Percentiles rank a stretch among this genome's conserved stretches.
Evolutionary conservation across 2,329 filamentous ascomycete species (phyloP).

Genomic region (Calonectria pseudoreteaudii): DNA sequence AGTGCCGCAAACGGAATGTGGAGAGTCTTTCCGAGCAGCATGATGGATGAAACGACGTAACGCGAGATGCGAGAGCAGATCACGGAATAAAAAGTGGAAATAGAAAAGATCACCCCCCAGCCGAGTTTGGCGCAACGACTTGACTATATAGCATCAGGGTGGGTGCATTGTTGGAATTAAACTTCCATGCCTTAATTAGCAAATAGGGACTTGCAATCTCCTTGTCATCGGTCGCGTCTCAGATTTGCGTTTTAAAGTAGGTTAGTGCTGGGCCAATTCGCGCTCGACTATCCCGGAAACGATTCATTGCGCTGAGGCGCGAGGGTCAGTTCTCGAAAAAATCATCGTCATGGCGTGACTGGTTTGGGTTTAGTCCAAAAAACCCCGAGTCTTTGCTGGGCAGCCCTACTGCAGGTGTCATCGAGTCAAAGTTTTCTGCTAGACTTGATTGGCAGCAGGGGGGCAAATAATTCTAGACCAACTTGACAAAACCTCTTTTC

Average conservation of each 20-base stretch:
- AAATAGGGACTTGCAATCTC: not conserved
- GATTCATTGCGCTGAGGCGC: not conserved
- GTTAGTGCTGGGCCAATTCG: not conserved
- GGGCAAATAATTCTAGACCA: not conserved
- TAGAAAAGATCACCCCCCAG: not conserved
- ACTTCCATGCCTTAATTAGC: not conserved
- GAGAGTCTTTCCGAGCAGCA: not conserved
- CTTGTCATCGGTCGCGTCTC: not conserved
- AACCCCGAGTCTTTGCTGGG: not conserved
- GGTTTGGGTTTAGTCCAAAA: not conserved
- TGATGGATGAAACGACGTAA: not conserved
- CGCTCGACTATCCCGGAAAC: not conserved
- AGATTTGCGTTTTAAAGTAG: not conserved
- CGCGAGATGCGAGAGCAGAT: not conserved
- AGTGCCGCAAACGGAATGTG: not conserved
- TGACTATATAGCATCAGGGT: not conserved
- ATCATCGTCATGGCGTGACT: not conserved
- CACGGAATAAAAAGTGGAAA: too few species aligned
- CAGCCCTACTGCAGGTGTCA: not conserved
- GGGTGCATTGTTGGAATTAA: not conserved
- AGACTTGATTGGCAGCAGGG: not conserved
- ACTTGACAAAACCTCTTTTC: not conserved
- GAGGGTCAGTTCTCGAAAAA: not conserved
- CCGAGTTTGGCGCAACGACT: not conserved
- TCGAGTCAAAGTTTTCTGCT: not conserved